Percentiles rank a stretch among this genome's conserved stretches.
Evolutionary conservation across 1,139 yeast genomes (phyloP).

Genomic region (Geotrichum reessii): DNA sequence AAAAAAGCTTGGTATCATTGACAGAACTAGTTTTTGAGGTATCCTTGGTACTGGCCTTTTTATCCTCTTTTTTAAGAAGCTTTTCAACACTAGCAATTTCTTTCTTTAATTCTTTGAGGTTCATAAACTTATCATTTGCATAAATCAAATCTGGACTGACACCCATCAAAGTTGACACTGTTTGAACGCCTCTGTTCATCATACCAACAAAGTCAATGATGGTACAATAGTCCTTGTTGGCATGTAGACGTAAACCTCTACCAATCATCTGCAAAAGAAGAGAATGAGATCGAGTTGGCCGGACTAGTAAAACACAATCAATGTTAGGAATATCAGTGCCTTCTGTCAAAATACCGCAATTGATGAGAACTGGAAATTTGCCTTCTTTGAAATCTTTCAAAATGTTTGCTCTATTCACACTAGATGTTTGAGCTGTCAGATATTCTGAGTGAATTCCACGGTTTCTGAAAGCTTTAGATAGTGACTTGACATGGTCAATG

Average conservation of each 20-base stretch:
- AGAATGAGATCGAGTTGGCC: conserved; percentile 76
- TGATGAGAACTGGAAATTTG: conserved; percentile 64
- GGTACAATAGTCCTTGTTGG: conserved; percentile 61
- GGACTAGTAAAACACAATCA: conserved; percentile 69
- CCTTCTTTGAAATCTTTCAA: conserved; percentile 59
- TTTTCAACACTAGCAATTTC: neutral
- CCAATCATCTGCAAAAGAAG: conserved; percentile 86
- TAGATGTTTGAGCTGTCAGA: conserved; percentile 63
- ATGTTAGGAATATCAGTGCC: conserved; percentile 94
- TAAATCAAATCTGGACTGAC: conserved; percentile 35
- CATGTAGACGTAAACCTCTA: conserved; percentile 66
- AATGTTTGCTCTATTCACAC: conserved; percentile 47
- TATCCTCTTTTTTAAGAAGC: neutral
- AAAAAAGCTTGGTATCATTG: conserved; percentile 16
- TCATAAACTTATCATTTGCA: conserved; percentile 9
- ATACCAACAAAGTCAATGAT: conserved; percentile 68
- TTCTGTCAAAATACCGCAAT: conserved; percentile 88
- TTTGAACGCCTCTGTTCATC: conserved; percentile 52
- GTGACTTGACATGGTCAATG: conserved; percentile 54
- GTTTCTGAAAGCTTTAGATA: conserved; percentile 50
- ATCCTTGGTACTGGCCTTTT: conserved; percentile 3
- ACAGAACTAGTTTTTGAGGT: conserved; percentile 1
- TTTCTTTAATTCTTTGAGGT: neutral
- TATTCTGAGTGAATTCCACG: conserved; percentile 67
- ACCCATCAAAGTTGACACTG: conserved; percentile 58